A percentile compares a stretch with the other conserved stretches of the same genome.
These are phyloP conservation scores for Jasminum sambac DNA, from an alignment of 257 asterid genomes.

Conservation along the genomic window DNA sequence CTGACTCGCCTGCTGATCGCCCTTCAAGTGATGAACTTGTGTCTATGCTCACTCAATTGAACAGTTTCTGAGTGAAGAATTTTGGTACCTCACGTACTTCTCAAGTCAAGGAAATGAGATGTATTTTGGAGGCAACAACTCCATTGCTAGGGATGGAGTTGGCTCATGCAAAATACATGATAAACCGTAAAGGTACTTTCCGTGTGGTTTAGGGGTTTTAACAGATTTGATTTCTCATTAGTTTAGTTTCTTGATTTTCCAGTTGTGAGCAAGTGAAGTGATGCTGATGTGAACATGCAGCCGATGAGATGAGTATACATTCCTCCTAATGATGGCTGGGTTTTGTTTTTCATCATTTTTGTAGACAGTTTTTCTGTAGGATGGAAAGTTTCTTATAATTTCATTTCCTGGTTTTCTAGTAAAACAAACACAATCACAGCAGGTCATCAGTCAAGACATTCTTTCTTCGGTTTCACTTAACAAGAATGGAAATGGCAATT, in stretches of 20 bases:
- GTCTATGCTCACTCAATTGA: constrained; percentile 90
- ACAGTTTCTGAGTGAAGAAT: constrained; percentile 55
- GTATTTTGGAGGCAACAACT: constrained; percentile 41
- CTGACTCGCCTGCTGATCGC: constrained; percentile 85
- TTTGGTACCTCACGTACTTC: constrained; percentile 5
- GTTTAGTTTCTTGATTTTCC: constrained; percentile 11
- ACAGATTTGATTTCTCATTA: background rate
- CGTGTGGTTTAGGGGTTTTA: background rate
- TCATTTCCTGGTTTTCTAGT: too few species aligned
- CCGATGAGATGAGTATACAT: constrained; percentile 3
- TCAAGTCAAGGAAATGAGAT: background rate
- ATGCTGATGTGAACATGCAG: constrained; percentile 5
- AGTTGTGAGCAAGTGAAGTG: constrained; percentile 4
- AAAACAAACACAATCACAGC: too few species aligned
- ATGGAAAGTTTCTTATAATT: background rate
- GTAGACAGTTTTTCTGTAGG: constrained; percentile 5
- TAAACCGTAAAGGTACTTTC: too few species aligned
- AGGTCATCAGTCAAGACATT: too few species aligned
- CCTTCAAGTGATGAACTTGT: constrained; percentile 95
- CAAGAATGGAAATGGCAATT: background rate
- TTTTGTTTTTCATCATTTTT: constrained; percentile 12
- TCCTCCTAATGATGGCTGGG: constrained; percentile 25
- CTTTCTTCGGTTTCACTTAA: background rate
- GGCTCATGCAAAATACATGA: background rate
- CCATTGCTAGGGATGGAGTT: background rate